Base-by-base conservation (phyloP, 2,329 filamentous ascomycete genomes). In the Byssochlamys sp. region DNA sequence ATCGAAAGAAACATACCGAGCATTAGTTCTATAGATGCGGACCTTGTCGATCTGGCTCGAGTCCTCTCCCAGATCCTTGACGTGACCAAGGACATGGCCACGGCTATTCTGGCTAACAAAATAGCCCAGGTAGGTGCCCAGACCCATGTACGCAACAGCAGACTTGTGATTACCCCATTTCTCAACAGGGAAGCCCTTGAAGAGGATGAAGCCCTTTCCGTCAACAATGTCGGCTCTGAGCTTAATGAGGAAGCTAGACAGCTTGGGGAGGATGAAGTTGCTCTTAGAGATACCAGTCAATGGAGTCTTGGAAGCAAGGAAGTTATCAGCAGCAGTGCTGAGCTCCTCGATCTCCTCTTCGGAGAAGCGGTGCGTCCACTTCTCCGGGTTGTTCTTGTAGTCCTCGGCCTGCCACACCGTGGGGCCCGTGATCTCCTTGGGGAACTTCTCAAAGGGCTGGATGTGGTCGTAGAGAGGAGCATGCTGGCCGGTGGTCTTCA, bases 1-100 rank as follows among this genome's bases (percentile, higher is more conserved):
- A n/a, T n/a, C n/a, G n/a, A n/a, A n/a, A n/a, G n/a, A n/a, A n/a
- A 62, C 67, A 56, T 70, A 80, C 70, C 84, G 80, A 55, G 90
- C 90, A 62, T 90, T 89, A 1, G 91, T 96, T 62, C 91, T 83
- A 77, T 95, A 95, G 73, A 95, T 95, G 65, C 91, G 86, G 60
- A 95, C 90, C 65, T 86, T 87, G 76, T 95, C 88, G 66, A 90
- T 95, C 75, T 91, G 86, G 3, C 80, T 83, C 27, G 87, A 80
- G 70, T 95, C 90, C 63, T 91, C 90, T 52, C 89, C 89, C 2
- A 94, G 81, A 73, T 95, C 90, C 75, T 95, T 92, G 65, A 95
- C 90, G 71, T 95, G 90, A 6, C 90, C 90, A 1, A 95, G 82
- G 9, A 95, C 88, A 73, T 95, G 90, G 51, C 90, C 90, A 19